Base-by-base conservation (phyloP, 257 asterid genomes). In the Coffea canephora region DNA sequence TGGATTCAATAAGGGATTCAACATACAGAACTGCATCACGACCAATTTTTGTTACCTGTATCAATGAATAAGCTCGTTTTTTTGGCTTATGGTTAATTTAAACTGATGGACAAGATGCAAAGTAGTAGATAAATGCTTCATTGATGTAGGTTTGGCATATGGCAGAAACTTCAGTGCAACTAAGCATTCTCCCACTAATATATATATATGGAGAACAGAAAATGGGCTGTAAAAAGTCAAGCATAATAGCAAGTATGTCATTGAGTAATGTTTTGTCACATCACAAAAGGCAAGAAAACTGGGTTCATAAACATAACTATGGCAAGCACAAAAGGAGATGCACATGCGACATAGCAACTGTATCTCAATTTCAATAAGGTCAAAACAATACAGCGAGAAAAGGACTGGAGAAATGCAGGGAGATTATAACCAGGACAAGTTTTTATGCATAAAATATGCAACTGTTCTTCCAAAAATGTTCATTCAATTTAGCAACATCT, bases 21-120 rank as follows among this genome's bases (percentile, higher is more conserved):
- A 96, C 99, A 86, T 96, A 96, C 55, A 94, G 87, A 87, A 94
- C 97, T 19, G 98, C 95, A 76, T 96, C 99, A 14, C 98, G 97
- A 10, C 98, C 97, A 84, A 94, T 92, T 89, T 96, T 96, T 10
- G 96, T 90, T 85, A 92, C 95, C 99, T 96, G 85, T 84, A 82
- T 71, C 59, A 70, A 79, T 74, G 80, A 67, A 74, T 75, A 34
- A 57, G 62, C 78, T 14, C 12, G 19, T 46, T 74, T 23, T 77
- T 11, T 48, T 19, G 77, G 69, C 31, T 4, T 69, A 14, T 46
- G 36, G 34, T 54, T 64, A 69, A 41, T 18, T 31, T 43, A 31
- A 9, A 69, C 15, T 59, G 39, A 39, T 21, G 57, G 59, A 43
- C 21, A 69, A 54, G 6, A 55, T 5, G 59, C 49, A 57, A 27